Conservation (phyloP, 139 green algal genomes). For the Coccomyxa sp. region DNA sequence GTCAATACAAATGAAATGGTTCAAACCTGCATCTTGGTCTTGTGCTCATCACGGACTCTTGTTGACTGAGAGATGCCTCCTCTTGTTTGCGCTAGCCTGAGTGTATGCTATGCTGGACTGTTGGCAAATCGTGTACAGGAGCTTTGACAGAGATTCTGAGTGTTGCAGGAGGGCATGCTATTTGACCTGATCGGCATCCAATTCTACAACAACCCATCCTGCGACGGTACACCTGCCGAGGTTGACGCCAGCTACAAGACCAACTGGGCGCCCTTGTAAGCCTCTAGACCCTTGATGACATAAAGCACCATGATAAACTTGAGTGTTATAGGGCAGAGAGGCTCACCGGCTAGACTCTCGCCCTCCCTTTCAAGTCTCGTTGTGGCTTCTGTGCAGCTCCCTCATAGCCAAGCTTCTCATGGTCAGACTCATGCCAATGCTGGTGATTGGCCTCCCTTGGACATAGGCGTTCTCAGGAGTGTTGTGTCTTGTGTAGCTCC, state of each 20-base stretch:
- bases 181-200: constrained; percentile 6
- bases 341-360: too few relatives aligned
- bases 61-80: too few relatives aligned
- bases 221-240: background rate
- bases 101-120: too few relatives aligned
- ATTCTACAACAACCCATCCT: constrained; percentile 8
- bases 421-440: background rate
- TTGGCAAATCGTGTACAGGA: too few relatives aligned
- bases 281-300: background rate
- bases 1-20: too few relatives aligned
- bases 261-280: background rate
- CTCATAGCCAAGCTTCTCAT: too few relatives aligned
- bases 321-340: background rate
- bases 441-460: background rate
- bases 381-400: too few relatives aligned
- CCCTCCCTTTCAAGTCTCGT: too few relatives aligned
- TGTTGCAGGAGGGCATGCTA: background rate
- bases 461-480: background rate
- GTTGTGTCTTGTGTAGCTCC: background rate
- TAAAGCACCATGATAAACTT: background rate
- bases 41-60: too few relatives aligned
- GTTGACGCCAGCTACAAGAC: background rate
- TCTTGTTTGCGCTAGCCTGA: too few relatives aligned
- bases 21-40: too few relatives aligned
- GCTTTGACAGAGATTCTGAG: too few relatives aligned